Conservation (phyloP, 2,329 filamentous ascomycete genomes). For the Leptosphaerulina australis region DNA sequence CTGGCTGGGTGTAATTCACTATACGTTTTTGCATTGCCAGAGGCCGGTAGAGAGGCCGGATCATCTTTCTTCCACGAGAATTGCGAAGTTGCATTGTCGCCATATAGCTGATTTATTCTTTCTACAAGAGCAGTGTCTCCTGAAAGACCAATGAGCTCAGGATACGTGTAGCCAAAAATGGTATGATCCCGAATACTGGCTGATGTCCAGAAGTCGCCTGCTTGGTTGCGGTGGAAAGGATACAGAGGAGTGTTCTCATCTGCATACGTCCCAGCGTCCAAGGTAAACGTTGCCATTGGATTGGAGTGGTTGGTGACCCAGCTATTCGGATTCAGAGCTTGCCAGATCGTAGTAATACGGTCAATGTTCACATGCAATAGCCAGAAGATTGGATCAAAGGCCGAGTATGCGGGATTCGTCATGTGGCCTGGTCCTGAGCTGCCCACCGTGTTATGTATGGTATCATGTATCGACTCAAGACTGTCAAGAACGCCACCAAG, state of each 20-base stretch:
- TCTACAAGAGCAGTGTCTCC: constrained; percentile 51
- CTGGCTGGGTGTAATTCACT: constrained; percentile 15
- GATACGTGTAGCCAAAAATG: constrained; percentile 76
- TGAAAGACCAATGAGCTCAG: constrained; percentile 59
- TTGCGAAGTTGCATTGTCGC: constrained; percentile 44
- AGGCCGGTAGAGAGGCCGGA: neutral
- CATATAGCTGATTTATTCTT: constrained; percentile 67
- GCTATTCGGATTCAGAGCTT: constrained; percentile 70
- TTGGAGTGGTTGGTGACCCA: constrained; percentile 65
- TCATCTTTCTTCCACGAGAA: constrained; percentile 17
- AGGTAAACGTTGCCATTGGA: constrained; percentile 66
- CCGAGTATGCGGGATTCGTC: constrained; percentile 72
- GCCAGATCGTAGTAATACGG: constrained; percentile 77
- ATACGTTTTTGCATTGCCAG: constrained; percentile 1
- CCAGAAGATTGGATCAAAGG: constrained; percentile 81
- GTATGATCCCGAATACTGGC: constrained; percentile 64
- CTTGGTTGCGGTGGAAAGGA: constrained; percentile 67
- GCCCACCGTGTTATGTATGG: constrained; percentile 37
- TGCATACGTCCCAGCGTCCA: constrained; percentile 59
- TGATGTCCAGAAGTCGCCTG: constrained; percentile 72
- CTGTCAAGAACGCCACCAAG: constrained; percentile 22
- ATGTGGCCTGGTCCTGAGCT: constrained; percentile 40
- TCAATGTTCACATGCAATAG: constrained; percentile 79
- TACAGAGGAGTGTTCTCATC: constrained; percentile 64
- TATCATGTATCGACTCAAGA: constrained; percentile 39